These are phyloP conservation scores for Diaporthe ilicicola DNA, from an alignment of 2,329 filamentous ascomycete genomes.

Conservation along the genomic window DNA sequence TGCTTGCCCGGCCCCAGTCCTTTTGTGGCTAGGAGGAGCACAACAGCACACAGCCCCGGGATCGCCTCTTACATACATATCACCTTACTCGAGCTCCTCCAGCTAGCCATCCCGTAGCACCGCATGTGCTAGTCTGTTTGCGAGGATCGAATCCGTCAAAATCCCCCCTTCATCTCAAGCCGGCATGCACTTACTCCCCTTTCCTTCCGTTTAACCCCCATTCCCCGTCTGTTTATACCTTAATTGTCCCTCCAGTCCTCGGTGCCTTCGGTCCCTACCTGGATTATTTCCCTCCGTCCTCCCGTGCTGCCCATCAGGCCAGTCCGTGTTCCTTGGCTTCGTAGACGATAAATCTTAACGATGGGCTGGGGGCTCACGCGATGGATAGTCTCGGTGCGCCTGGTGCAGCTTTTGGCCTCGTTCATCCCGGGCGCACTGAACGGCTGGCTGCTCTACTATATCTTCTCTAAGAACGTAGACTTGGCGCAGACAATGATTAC, in stretches of 20 bases:
- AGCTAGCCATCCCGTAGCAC: slow-evolving; percentile 21
- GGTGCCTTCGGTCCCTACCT: not conserved
- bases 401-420: slow-evolving; percentile 43
- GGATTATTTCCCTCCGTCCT: not conserved
- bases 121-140: not conserved
- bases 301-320: not conserved
- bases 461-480: slow-evolving; percentile 40
- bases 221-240: not conserved
- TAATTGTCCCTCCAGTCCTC: not conserved
- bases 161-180: slow-evolving; percentile 2
- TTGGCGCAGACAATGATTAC: slow-evolving; percentile 41
- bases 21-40: slow-evolving; percentile 15
- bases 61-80: slow-evolving; percentile 22
- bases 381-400: slow-evolving; percentile 45
- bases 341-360: slow-evolving; percentile 5
- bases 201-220: not conserved
- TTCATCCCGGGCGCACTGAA: slow-evolving; percentile 44
- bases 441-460: slow-evolving; percentile 45
- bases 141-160: slow-evolving; percentile 10
- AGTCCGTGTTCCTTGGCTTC: slow-evolving; percentile 13
- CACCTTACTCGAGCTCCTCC: slow-evolving; percentile 22
- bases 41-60: slow-evolving; percentile 29
- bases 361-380: slow-evolving; percentile 40
- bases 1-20: slow-evolving; percentile 15
- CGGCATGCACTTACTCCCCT: not conserved